Percentiles rank a stretch among this genome's conserved stretches.
phyloP scores from a whole-genome alignment of 257 asterid genomes.

The Solanum chilense region DNA sequence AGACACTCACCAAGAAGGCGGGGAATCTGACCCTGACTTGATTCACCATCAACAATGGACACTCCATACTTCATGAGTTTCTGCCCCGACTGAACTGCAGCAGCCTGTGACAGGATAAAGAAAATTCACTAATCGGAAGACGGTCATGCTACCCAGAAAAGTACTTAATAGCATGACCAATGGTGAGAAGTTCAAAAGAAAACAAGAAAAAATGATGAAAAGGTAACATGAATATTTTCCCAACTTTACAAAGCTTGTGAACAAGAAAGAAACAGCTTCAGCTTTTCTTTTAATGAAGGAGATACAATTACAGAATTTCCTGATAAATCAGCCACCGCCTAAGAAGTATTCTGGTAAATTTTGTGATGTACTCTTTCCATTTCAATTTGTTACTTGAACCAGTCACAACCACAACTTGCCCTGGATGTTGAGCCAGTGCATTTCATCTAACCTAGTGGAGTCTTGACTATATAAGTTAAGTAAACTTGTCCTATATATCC shows the following conservation, averaged over 20 bases:
- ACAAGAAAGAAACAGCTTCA: neutral
- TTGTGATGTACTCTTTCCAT: neutral
- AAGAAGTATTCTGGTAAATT: neutral
- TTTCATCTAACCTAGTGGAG: neutral
- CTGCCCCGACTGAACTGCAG: conserved; percentile 73
- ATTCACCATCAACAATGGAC: conserved; percentile 55
- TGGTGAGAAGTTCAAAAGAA: neutral
- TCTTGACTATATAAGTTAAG: neutral
- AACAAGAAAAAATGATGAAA: neutral
- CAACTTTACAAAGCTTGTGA: neutral
- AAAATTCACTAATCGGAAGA: neutral
- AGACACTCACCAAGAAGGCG: conserved; percentile 79
- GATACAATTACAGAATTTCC: neutral
- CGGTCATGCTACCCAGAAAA: neutral
- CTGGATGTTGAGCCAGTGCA: neutral
- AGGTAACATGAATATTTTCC: neutral
- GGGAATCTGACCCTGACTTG: conserved; percentile 66
- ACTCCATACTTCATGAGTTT: conserved; percentile 75
- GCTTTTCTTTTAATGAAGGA: neutral
- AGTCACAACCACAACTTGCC: neutral
- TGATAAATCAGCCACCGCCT: neutral
- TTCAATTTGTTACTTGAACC: neutral
- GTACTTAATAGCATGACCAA: neutral
- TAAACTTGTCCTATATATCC: neutral
- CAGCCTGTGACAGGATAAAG: conserved; percentile 40